phyloP scores from a whole-genome alignment of 441 rosid species.

The Dalechampia spathulata region DNA sequence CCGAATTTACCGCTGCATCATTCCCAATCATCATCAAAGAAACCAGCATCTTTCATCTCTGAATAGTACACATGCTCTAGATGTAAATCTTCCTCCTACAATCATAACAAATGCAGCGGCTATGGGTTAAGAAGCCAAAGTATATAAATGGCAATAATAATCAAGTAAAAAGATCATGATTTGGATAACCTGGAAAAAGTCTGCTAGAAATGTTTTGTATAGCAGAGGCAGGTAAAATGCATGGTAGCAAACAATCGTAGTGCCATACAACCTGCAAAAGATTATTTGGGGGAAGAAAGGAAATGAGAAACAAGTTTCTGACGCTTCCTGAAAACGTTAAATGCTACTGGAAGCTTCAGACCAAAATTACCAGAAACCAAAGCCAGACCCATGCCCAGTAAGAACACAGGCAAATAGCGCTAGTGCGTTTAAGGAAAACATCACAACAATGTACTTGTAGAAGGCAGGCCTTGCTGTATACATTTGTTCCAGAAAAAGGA shows the following conservation, averaged over 20 bases:
- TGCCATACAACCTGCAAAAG: conserved; percentile 62
- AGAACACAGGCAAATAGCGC: conserved; percentile 59
- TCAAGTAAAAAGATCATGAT: background rate
- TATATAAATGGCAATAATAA: background rate
- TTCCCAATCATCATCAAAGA: conserved; percentile 86
- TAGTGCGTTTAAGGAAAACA: conserved; percentile 60
- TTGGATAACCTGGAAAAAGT: conserved; percentile 74
- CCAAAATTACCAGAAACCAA: conserved; percentile 66
- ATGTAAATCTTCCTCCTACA: conserved; percentile 75
- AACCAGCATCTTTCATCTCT: conserved; percentile 94
- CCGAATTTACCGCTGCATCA: conserved; percentile 17
- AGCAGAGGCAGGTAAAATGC: conserved; percentile 80
- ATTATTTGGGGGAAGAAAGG: conserved; percentile 1
- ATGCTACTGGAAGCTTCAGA: conserved; percentile 1
- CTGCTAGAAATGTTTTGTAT: conserved; percentile 69
- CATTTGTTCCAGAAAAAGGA: background rate
- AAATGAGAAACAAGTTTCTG: conserved; percentile 1
- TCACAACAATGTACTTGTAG: conserved; percentile 57
- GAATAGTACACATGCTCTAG: conserved; percentile 85
- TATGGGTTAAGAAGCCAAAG: background rate
- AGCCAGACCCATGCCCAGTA: conserved; percentile 48
- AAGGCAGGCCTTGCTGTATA: conserved; percentile 84
- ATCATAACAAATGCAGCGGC: conserved; percentile 6
- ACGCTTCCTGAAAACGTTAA: background rate
- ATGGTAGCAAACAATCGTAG: conserved; percentile 67